Conservation (phyloP, 208 protist species). For the Trichomonas vaginalis region DNA sequence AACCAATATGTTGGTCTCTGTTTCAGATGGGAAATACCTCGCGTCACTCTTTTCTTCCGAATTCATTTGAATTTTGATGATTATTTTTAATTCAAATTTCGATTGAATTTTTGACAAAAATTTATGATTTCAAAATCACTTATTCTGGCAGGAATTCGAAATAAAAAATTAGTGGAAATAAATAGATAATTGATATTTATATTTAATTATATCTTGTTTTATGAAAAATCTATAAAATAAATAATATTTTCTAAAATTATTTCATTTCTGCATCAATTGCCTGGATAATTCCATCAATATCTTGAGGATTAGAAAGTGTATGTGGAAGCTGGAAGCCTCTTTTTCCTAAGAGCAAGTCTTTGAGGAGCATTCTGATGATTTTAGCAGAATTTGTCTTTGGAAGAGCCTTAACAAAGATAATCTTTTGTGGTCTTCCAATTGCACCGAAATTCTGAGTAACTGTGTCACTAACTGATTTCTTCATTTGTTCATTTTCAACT, state of each 20-base stretch:
- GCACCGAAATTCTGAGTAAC: neutral
- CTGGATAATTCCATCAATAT: neutral
- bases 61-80: neutral
- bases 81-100: too few species aligned
- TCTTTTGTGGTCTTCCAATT: neutral
- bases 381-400: constrained; percentile 12
- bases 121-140: too few species aligned
- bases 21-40: neutral
- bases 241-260: too few species aligned
- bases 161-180: too few species aligned
- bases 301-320: neutral
- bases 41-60: neutral
- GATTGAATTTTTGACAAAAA: too few species aligned
- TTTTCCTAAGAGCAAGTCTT: neutral
- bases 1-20: neutral
- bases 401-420: constrained; percentile 1
- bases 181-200: too few species aligned
- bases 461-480: neutral
- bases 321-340: neutral
- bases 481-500: neutral
- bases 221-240: too few species aligned
- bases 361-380: neutral
- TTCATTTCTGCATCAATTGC: too few species aligned
- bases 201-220: too few species aligned
- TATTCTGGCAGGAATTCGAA: too few species aligned